Base-by-base conservation (phyloP, 2,329 filamentous ascomycete species). In the Cladorrhinum sp. region DNA sequence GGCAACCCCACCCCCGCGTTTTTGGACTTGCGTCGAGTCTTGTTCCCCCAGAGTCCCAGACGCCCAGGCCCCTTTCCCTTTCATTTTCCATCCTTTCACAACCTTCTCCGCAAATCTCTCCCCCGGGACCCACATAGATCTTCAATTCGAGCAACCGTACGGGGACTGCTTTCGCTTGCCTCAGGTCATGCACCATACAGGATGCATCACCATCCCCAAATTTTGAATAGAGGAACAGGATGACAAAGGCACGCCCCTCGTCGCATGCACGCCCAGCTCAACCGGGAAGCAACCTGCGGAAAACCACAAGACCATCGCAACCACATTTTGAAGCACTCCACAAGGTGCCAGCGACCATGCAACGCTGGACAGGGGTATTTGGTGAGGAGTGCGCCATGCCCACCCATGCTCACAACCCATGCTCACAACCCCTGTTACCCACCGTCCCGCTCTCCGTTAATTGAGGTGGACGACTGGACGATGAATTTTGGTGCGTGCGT, bases 1-100 rank as follows among this genome's bases (percentile, higher is more conserved):
- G 54, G 53, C 18, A 52, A 62, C 62, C 59, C 64, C 66, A 66
- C 63, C 66, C 65, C 66, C 66, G 64, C 66, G 62, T 67, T 67
- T 61, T 60, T 46, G 42, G 64, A 53, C 62, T 61, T 58, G 56
- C 64, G 59, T 46, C 42, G 8, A 46, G 42, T 54, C 20, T 55
- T 14, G 28, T 46, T 55, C 28, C 56, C 52, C 26, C 26, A 30
- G 26, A 5, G 26, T 10, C 26, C 26, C 8, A 36, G 33, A 9
- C 12, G 2, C 33, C 9, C 33, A 36, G 14, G 7, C 33, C 33
- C 33, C 33, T 9, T 36, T 36, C 59, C 52, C n/a, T n/a, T 62
- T 61, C 62, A 60, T 62, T 61, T 65, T 59, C 48, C 56, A 36
- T 39, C 28, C 26, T n/a, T 46, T 53, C 48, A 18, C 48, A 14